Evolutionary conservation across 2,329 filamentous ascomycete genomes (phyloP), one percentile per base, ranked within the genome.

Genomic region (Pezicula radicicola): DNA sequence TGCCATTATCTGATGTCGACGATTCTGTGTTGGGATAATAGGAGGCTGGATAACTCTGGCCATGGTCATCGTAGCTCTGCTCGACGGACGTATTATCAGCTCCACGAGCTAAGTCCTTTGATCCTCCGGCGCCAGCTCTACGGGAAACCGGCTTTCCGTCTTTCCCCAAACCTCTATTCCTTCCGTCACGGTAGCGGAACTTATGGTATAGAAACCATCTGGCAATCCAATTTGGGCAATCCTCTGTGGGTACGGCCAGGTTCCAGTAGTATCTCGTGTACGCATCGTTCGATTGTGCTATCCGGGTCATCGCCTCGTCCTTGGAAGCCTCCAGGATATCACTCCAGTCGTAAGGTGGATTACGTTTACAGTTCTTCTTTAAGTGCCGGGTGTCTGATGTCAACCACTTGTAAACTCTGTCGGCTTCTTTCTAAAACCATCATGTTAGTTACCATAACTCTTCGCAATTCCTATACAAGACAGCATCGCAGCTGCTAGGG

Each of bases 131-230:
- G 12, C 30, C 30, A 33, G 30, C 4, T 28, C 44, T 36, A 15
- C 30, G 30, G 30, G 30, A 33, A 33, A 33, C 12, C 7, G 9
- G 30, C 10, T 33, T 33, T 33, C 30, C 30, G 12, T 33, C 30
- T 13, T 40, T 40, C 27, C 36, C 30, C 7, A 33, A 10, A 13
- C 59, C 61, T 47, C 62, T 55, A 46, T 67, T 67, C 28, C 65
- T 57, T 4, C 65, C 65, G 53, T 67, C 65, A 44, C 64, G 57
- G 44, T 67, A 66, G 16, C 65, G 63, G 46, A 67, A 67, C 48
- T 67, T 67, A 42, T 67, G 64, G 48, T 67, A 67, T 3, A 67
- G 53, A 42, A 66, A 67, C 64, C 65, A 66, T 46, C 58, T 58
- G 25, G 65, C 65, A 36, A 67, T 63, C 65, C 65, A 67, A 37